Conservation (phyloP, 768 basidiomycete genomes). For the Lyophyllum shimeji region DNA sequence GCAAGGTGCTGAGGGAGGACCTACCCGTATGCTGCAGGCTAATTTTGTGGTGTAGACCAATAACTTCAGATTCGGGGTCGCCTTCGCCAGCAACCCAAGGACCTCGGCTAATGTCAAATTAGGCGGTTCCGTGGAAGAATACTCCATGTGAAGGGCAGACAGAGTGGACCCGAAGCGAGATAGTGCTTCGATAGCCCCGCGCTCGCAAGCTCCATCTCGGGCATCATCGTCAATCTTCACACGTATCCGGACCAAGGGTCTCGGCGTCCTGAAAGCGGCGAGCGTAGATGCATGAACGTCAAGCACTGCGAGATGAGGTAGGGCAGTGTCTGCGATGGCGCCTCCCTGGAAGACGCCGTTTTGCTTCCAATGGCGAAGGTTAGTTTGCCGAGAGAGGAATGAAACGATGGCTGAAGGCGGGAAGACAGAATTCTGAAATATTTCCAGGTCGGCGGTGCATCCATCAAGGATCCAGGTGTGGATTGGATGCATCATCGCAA, state of each 20-base stretch:
- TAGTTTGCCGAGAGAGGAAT: conserved; percentile 14
- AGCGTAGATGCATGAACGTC: conserved; percentile 15
- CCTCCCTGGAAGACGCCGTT: conserved; percentile 6
- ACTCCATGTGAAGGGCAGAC: conserved; percentile 10
- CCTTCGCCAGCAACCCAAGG: conserved; percentile 3
- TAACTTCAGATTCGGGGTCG: background rate
- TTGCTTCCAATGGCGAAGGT: conserved; percentile 18
- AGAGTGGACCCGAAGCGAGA: conserved; percentile 13
- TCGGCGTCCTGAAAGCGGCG: conserved; percentile 9
- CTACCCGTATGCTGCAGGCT: background rate
- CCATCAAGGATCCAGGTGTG: conserved; percentile 21
- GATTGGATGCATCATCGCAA: conserved; percentile 22
- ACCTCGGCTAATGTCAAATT: conserved; percentile 1
- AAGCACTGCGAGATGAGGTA: conserved; percentile 15
- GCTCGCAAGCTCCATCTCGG: background rate
- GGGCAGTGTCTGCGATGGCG: conserved; percentile 6
- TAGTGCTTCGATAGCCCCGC: conserved; percentile 8
- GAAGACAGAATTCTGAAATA: conserved; percentile 19
- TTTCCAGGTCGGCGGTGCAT: conserved; percentile 13
- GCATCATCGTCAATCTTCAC: conserved; percentile 8
- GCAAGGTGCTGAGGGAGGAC: background rate
- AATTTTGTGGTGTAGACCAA: conserved; percentile 2
- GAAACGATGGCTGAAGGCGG: conserved; percentile 17
- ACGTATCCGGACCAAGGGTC: conserved; percentile 11
- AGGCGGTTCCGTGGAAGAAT: conserved; percentile 1